Conservation (phyloP, 257 asterid species). For the Asclepias syriaca region DNA sequence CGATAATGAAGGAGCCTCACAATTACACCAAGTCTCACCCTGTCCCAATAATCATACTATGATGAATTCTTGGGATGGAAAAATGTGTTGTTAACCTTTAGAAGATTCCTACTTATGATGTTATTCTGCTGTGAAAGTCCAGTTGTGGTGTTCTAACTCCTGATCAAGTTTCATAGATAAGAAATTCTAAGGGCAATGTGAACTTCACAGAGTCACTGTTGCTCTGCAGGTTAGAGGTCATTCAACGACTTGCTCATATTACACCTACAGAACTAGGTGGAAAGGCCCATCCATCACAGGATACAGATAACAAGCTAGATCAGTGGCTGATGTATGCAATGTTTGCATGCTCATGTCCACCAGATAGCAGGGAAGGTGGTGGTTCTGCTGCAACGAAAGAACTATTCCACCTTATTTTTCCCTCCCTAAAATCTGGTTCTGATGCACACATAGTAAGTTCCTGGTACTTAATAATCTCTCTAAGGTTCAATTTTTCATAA, state of each 20-base stretch:
- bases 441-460: constrained; percentile 80
- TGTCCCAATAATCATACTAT: background rate
- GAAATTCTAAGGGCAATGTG: background rate
- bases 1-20: background rate
- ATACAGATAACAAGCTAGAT: constrained; percentile 90
- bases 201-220: constrained; percentile 13
- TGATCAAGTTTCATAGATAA: background rate
- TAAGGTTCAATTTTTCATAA: background rate
- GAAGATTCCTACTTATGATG: background rate
- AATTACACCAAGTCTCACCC: background rate
- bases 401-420: constrained; percentile 88
- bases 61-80: background rate
- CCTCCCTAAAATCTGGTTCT: constrained; percentile 91
- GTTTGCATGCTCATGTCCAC: constrained; percentile 95
- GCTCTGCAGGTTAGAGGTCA: constrained; percentile 76
- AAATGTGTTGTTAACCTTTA: background rate
- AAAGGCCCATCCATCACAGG: constrained; percentile 91
- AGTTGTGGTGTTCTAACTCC: background rate
- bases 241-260: constrained; percentile 90
- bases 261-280: constrained; percentile 98
- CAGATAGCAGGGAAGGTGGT: constrained; percentile 78
- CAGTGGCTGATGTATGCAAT: constrained; percentile 99
- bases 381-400: constrained; percentile 87
- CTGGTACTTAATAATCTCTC: constrained; percentile 18
- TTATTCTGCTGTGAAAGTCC: background rate